Base-by-base conservation (phyloP, 495 filamentous ascomycete genomes). In the Pyrenula massariospora region DNA sequence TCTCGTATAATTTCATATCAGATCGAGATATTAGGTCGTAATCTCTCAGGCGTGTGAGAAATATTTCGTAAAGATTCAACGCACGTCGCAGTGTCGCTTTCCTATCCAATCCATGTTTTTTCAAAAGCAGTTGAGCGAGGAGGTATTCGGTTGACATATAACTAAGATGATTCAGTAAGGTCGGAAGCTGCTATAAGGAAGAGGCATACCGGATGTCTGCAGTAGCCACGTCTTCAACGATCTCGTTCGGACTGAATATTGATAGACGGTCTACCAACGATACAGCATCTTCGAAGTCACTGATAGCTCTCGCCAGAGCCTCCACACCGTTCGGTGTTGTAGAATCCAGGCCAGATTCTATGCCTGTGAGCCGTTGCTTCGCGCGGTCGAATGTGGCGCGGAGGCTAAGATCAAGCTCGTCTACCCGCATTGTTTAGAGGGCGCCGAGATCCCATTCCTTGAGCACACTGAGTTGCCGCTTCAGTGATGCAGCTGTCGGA, bases 161-260 rank as follows among this genome's bases (percentile, higher is more conserved):
- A 64, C 84, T 88, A 63, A 48, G 11, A 60, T 68, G 57, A 69
- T 65, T 54, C 24, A 54, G 5, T 56, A 25, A 22, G 10, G 25
- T 24, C 22, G 68, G 64, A 48, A 65, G 54, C 50, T 73, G 60
- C 58, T 70, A 65, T 42, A 63, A 63, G 55, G 68, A 56, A 63
- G 66, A 59, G 56, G 65, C 59, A 63, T 79, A 95, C 79, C 85
- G 87, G 49, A 98, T 68, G 68, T 93, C 84, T n/a, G 76, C 77
- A 11, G 91, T 92, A 11, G 87, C 76, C 24, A 97, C 73, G 74
- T 98, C 93, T 56, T 97, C 94, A 25, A 95, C 69, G 1, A 80
- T 77, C 66, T 98, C 93, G 68, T 98, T 97, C 8, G 84, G 78
- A 63, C 89, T 93, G 77, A 96, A 97, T 12, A 97, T 68, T 0